Evolutionary conservation across 495 filamentous ascomycete genomes (phyloP), one percentile per base, ranked within the genome.

Genomic region (Annulohypoxylon bovei): DNA sequence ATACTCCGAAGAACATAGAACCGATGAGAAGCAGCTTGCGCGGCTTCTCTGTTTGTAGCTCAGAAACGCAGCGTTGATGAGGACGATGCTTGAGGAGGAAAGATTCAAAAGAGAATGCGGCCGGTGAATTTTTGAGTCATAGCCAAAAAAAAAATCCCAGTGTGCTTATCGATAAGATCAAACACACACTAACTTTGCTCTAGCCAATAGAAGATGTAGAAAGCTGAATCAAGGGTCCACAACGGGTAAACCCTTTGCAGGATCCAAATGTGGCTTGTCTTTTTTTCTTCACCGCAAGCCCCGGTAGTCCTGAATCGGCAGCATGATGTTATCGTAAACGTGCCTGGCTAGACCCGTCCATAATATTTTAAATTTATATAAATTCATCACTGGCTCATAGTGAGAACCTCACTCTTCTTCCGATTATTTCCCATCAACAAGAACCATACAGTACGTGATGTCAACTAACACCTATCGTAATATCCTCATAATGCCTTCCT

Each of bases 21-120:
- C 55, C 47, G 72, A 62, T 64, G 78, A 78, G 78, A 80, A 72
- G 76, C 74, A 71, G 78, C 79, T 70, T 67, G 71, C 75, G 76
- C 74, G 71, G 72, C 73, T 67, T 81, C 85, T 92, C 89, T 87
- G 91, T 97, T 84, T 93, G 95, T 94, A 88, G 93, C 94, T 97
- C 95, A 96, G 94, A 98, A 97, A 95, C 93, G 93, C 93, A 92
- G 94, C 93, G 87, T 93, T 97, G 93, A 89, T 87, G 89, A 90
- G 92, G 95, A 90, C 88, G 92, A 90, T 90, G 88, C 91, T 92
- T 93, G 85, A 79, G 67, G 83, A 77, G 76, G 63, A 65, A 73
- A 65, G 55, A 72, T 44, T 60, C 53, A 67, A 56, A 64, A 33
- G 44, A 11, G 68, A 57, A 70, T 40, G 20, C 30, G 23, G 22